These are phyloP conservation scores for Thraustochytrium sp. DNA, from an alignment of 352 stramenopile genomes.

Conservation along the genomic window DNA sequence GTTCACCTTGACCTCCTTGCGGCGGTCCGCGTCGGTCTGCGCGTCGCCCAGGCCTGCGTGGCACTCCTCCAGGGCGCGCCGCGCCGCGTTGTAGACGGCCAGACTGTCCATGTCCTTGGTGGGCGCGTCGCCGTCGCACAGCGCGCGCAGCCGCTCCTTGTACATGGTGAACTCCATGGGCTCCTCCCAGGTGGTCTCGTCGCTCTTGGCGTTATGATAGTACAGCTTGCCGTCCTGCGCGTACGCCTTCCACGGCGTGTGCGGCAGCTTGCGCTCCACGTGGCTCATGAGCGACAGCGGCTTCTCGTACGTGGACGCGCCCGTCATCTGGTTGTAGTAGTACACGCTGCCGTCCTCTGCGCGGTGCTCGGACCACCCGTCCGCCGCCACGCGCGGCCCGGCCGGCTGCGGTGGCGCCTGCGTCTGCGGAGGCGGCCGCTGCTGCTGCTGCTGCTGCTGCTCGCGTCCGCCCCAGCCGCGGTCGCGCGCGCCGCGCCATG, in stretches of 20 bases:
- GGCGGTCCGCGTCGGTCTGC: background rate
- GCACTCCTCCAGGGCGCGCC: slow-evolving; percentile 16
- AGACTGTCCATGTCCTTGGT: slow-evolving; percentile 40
- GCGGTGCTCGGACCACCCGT: slow-evolving; percentile 43
- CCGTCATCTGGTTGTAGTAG: slow-evolving; percentile 46
- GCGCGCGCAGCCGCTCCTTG: slow-evolving; percentile 36
- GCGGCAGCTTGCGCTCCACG: slow-evolving; percentile 30
- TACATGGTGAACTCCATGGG: slow-evolving; percentile 40
- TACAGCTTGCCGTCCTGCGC: slow-evolving; percentile 30
- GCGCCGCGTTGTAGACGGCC: slow-evolving; percentile 24
- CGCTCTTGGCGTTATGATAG: background rate
- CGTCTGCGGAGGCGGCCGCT: background rate
- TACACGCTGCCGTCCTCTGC: slow-evolving; percentile 45
- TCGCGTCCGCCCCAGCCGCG: background rate
- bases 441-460: too few relatives aligned
- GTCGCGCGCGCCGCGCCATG: background rate
- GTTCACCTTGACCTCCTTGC: slow-evolving; percentile 1
- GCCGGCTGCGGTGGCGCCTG: background rate
- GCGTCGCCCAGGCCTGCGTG: background rate
- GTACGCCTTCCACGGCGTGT: background rate
- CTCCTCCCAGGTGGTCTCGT: slow-evolving; percentile 29
- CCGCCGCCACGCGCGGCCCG: slow-evolving; percentile 16
- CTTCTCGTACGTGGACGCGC: slow-evolving; percentile 43
- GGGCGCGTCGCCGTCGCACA: slow-evolving; percentile 20
- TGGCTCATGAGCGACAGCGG: slow-evolving; percentile 17